Conservation (phyloP, 2,329 filamentous ascomycete genomes). For the Penicillium sp. region DNA sequence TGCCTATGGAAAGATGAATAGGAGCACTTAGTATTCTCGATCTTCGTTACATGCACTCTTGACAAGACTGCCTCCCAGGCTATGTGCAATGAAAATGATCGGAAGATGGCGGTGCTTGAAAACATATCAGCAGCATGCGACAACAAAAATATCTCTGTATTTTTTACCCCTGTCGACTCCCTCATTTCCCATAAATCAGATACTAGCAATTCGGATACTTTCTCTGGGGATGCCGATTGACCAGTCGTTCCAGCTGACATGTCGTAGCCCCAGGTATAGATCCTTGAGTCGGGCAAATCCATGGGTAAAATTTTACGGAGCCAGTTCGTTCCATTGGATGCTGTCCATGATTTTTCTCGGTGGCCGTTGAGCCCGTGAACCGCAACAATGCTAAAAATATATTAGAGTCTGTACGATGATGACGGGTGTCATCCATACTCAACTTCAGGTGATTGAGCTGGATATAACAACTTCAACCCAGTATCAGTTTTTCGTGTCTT, state of each 20-base stretch:
- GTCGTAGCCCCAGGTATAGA: constrained; percentile 23
- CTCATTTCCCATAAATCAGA: constrained; percentile 8
- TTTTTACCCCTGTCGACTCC: constrained; percentile 5
- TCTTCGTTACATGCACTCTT: constrained; percentile 20
- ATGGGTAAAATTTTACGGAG: constrained; percentile 14
- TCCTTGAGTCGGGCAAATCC: constrained; percentile 10
- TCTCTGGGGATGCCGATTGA: constrained; percentile 2
- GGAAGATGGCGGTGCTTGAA: constrained; percentile 19
- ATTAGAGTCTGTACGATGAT: neutral
- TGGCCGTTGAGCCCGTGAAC: constrained; percentile 23
- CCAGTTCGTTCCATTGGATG: constrained; percentile 16
- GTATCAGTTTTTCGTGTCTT: neutral
- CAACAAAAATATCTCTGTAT: neutral
- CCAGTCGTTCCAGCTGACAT: constrained; percentile 4
- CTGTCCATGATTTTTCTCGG: constrained; percentile 22
- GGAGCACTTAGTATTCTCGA: no score
- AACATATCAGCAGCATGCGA: neutral
- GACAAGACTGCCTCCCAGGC: constrained; percentile 27
- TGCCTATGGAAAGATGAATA: constrained; percentile 19
- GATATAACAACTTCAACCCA: constrained; percentile 10
- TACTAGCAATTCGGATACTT: constrained; percentile 6
- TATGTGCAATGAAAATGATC: constrained; percentile 29
- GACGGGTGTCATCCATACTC: constrained; percentile 9
- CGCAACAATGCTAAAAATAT: constrained; percentile 13
- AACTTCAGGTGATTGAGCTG: neutral